Conservation (phyloP, 1,284 basidiomycete species). For the Porogramme epimiltina region DNA sequence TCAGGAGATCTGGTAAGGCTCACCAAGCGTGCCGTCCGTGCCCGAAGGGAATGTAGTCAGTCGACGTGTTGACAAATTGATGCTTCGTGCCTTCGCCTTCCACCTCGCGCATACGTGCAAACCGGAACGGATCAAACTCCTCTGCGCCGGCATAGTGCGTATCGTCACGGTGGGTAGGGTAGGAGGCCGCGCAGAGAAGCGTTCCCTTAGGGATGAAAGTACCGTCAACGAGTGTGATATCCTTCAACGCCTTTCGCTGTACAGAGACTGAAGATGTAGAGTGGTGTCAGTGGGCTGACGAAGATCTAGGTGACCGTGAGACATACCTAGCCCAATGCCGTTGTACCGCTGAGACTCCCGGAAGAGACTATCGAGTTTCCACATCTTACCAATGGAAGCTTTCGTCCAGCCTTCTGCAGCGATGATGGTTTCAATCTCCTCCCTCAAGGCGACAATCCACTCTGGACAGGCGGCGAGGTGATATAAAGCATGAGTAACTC, state of each 20-base stretch:
- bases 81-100: conserved; percentile 24
- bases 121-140: conserved; percentile 10
- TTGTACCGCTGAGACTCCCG: conserved; percentile 47
- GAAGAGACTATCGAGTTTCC: conserved; percentile 55
- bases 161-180: conserved; percentile 15
- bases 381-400: conserved; percentile 43
- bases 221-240: conserved; percentile 44
- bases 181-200: conserved; percentile 23
- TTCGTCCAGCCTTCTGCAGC: conserved; percentile 45
- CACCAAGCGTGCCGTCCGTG: conserved; percentile 15
- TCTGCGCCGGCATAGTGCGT: conserved; percentile 6
- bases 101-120: conserved; percentile 14
- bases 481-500: conserved; percentile 39
- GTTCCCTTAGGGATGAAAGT: conserved; percentile 42
- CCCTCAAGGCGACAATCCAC: conserved; percentile 42
- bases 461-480: conserved; percentile 43
- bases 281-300: neutral
- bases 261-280: conserved; percentile 29
- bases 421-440: conserved; percentile 44
- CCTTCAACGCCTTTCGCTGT: conserved; percentile 36
- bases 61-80: conserved; percentile 26
- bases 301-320: neutral
- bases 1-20: conserved; percentile 24
- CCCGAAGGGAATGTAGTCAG: conserved; percentile 29
- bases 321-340: conserved; percentile 20